Evolutionary conservation across 768 basidiomycete genomes (phyloP), one percentile per base, ranked within the genome.

Genomic region (Dictyophora rubrovolvata): DNA sequence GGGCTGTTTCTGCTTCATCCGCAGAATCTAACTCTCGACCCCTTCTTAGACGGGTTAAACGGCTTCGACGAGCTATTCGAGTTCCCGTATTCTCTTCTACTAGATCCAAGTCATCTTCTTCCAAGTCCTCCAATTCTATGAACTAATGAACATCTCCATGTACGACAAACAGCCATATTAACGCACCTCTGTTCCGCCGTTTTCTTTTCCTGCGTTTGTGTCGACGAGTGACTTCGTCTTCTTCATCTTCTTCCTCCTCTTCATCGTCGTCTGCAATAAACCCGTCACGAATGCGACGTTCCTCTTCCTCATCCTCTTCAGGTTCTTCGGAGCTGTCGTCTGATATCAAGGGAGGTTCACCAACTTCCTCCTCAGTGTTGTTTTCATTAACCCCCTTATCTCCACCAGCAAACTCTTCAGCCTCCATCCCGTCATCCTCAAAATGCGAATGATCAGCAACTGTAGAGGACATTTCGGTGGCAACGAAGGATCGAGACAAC

Each of bases 231-330:
- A 81, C 77, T 2, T 80, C 77, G 18, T 81, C 82, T 14, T 79
- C 82, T 1, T 82, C 83, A 0, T 83, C 87, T 3, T 87, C 89
- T 0, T 92, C 90, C 7, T 92, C 87, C 0, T 89, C 92, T 60
- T 94, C 91, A 9, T 89, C 86, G 58, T 87, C 89, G 59, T 89
- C 89, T 8, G 93, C 93, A 65, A 97, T 96, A 68, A 97, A 96
- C 0, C 90, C 93, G 53, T 93, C 89, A 54, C 83, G 75, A 58
- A 96, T 83, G 59, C 81, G 77, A 59, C 81, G 79, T 65, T 76
- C 87, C 73, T 93, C 93, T 62, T 95, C 94, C 65, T 84, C 88
- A 67, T 95, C 93, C 52, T 95, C 93, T 37, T 94, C 90, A 36
- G 82, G 86, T 67, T 93, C 89, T 65, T 91, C 90, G 49, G 89